Conservation (phyloP, 2,329 filamentous ascomycete species). For the Anisogramma anomala region DNA sequence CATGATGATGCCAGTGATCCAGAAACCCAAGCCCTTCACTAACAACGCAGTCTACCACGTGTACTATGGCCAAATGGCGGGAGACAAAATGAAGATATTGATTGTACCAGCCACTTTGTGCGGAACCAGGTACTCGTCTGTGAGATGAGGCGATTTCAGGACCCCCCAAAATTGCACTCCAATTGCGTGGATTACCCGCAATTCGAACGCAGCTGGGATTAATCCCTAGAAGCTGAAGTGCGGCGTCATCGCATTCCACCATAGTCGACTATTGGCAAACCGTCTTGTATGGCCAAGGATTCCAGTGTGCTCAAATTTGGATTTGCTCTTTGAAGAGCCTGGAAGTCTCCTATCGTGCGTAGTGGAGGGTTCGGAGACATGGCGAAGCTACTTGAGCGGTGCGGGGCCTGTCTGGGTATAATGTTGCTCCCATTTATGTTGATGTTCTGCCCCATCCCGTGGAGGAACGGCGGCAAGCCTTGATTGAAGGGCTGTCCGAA, state of each 20-base stretch:
- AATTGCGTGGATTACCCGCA: too few species aligned
- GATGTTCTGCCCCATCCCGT: conserved; percentile 15
- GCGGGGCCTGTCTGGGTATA: conserved; percentile 25
- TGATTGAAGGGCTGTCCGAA: conserved; percentile 20
- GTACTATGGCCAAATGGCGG: too few species aligned
- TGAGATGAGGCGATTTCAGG: too few species aligned
- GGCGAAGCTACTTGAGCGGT: conserved; percentile 30
- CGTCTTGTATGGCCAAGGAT: conserved; percentile 24
- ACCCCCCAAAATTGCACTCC: too few species aligned
- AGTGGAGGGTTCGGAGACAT: conserved; percentile 27
- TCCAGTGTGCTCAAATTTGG: conserved; percentile 28
- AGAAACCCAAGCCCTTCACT: too few species aligned
- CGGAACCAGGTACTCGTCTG: too few species aligned
- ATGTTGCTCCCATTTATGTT: conserved; percentile 16
- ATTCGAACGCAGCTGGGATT: too few species aligned
- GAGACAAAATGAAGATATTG: too few species aligned
- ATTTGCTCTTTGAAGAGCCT: conserved; percentile 35
- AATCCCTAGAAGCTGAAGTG: too few species aligned
- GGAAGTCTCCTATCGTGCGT: conserved; percentile 37
- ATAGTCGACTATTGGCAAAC: conserved; percentile 26
- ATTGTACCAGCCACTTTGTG: too few species aligned
- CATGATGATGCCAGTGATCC: too few species aligned
- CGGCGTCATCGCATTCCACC: conserved; percentile 23
- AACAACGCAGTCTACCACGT: too few species aligned
- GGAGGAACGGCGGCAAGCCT: conserved; percentile 15